Percentiles rank a stretch among this genome's conserved stretches.
Conservation (phyloP, 1,139 yeast genomes). For the Yamadazyma aaseri region DNA sequence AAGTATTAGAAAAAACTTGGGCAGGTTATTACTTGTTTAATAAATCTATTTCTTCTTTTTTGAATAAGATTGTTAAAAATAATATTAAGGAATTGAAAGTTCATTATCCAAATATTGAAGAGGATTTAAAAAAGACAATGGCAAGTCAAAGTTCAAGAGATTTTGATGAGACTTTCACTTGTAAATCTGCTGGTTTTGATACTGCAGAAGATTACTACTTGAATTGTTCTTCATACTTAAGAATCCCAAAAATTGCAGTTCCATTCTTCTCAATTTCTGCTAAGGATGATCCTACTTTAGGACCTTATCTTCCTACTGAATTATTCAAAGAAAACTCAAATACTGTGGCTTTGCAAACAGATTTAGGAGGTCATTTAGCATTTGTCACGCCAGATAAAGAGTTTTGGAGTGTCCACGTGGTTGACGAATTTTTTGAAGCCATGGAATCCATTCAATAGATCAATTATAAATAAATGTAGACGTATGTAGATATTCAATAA, state of each 20-base stretch:
- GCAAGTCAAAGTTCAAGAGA: conserved; percentile 43
- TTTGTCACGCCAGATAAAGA: conserved; percentile 56
- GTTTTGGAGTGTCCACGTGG: conserved; percentile 72
- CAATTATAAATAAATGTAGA: no score
- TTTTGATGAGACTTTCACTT: conserved; percentile 74
- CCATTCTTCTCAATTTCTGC: conserved; percentile 73
- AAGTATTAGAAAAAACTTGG: conserved; percentile 49
- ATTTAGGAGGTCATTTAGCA: conserved; percentile 64
- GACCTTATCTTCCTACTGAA: conserved; percentile 38
- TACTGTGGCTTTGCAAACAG: conserved; percentile 38
- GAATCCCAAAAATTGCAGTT: conserved; percentile 53
- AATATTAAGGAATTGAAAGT: conserved; percentile 55
- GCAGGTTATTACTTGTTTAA: conserved; percentile 64
- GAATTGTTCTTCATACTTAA: conserved; percentile 61
- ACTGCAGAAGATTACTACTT: conserved; percentile 73
- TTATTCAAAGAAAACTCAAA: conserved; percentile 31
- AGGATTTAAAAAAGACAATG: conserved; percentile 29
- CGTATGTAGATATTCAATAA: background rate
- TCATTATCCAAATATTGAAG: conserved; percentile 33
- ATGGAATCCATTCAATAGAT: conserved; percentile 64
- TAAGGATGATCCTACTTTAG: conserved; percentile 81
- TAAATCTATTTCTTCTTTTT: conserved; percentile 64
- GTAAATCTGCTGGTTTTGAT: conserved; percentile 70
- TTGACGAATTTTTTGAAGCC: conserved; percentile 58
- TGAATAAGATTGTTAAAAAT: conserved; percentile 59